Evolutionary conservation across 2,329 filamentous ascomycete genomes (phyloP), one percentile per base, ranked within the genome.

Genomic region (Aurifilum marmelostoma): DNA sequence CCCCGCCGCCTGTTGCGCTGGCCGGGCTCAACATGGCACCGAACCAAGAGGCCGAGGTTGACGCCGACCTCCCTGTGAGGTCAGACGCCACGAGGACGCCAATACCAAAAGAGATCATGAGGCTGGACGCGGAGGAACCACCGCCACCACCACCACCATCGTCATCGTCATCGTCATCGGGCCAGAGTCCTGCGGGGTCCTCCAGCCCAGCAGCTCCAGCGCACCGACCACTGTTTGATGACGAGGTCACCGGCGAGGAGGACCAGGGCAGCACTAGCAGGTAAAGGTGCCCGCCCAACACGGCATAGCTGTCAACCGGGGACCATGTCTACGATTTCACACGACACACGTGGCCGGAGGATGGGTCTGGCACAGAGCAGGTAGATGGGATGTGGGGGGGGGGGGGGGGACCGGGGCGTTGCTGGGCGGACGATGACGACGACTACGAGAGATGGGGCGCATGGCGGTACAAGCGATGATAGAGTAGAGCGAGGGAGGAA

Each of bases 11-110:
- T 62, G 59, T 67, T 39, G 62, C 61, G 18, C 29, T 71, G 65
- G 69, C 69, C 43, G 69, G 69, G n/a, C 69, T 71, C 32, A 67
- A 71, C 43, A 56, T 71, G 61, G 64, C 65, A 27, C 66, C 63
- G 9, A 65, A 69, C 47, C 54, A 61, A 47, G 66, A 69, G 54
- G 61, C 43, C 34, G 27, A 69, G 21, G 56, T 34, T 16, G 69
- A 59, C 16, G 56, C 64, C 37, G 61, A 37, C 54, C 27, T 61
- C 18, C 54, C 41, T 18, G 32, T 43, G 24, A 62, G 24, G 37
- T 50, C 37, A 34, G 43, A 52, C 43, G 29, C 63, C 39, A 9
- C 63, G n/a, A 68, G 59, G 43, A 59, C 43, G 24, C 62, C 66
- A 50, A 37, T 50, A 39, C 32, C 65, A 1, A 67, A 61, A n/a